phyloP scores from a whole-genome alignment of 805 yeast genomes.

The Naumovozyma baii region DNA sequence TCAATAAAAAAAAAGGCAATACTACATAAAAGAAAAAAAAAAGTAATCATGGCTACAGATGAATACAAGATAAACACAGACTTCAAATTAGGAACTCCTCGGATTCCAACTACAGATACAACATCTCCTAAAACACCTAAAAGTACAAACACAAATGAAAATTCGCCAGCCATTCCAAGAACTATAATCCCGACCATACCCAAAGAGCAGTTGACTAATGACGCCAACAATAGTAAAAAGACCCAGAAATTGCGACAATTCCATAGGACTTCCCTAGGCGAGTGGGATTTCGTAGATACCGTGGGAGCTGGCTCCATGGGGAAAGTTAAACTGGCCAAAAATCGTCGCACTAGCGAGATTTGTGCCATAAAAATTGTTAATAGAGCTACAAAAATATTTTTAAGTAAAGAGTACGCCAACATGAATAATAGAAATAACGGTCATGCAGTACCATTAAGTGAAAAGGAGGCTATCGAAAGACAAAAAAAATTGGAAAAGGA shows the following conservation, averaged over 20 bases:
- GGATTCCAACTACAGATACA: not conserved
- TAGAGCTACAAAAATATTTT: slow-evolving; percentile 75
- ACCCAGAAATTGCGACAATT: slow-evolving; percentile 31
- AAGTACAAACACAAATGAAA: not conserved
- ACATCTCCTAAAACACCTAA: not conserved
- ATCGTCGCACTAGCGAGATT: slow-evolving; percentile 67
- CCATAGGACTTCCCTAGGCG: slow-evolving; percentile 85
- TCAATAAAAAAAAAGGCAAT: too few relatives aligned
- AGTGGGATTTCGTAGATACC: slow-evolving; percentile 92
- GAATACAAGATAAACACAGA: not conserved
- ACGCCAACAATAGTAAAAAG: not conserved
- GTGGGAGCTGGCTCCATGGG: slow-evolving; percentile 99
- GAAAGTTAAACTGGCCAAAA: slow-evolving; percentile 88
- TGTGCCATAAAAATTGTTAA: slow-evolving; percentile 94
- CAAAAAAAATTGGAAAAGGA: slow-evolving; percentile 70
- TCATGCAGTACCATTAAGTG: not conserved
- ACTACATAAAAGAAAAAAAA: too few relatives aligned
- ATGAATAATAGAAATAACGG: slow-evolving; percentile 22
- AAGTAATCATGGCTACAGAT: too few relatives aligned
- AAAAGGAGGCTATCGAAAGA: slow-evolving; percentile 41
- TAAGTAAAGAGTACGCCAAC: slow-evolving; percentile 67
- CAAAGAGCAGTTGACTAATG: not conserved
- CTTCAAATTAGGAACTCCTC: not conserved
- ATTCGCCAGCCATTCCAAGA: not conserved
- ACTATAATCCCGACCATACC: not conserved